Evolutionary conservation across 306 rosid species (phyloP).

Genomic region (Prunus salicina): DNA sequence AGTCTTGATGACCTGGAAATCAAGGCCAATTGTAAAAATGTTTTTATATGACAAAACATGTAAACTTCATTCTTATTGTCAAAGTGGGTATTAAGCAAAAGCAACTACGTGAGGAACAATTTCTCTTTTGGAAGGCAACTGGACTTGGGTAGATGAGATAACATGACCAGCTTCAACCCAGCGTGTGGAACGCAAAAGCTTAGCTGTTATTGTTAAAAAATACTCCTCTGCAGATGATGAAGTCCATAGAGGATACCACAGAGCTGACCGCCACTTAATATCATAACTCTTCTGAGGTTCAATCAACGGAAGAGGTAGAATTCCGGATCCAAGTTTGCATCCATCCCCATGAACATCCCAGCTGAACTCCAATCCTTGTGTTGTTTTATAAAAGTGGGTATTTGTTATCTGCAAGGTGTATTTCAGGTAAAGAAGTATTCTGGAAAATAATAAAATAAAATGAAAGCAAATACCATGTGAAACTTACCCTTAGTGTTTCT

Average conservation of each 20-base stretch:
- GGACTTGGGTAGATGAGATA: conserved; percentile 73
- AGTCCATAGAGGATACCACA: conserved; percentile 67
- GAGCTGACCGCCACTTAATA: conserved; percentile 65
- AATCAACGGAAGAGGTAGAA: conserved; percentile 52
- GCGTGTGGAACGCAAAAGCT: conserved; percentile 60
- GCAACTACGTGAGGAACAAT: conserved; percentile 51
- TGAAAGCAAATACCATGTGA: conserved; percentile 4
- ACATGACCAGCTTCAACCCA: conserved; percentile 90
- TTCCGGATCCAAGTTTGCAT: conserved; percentile 60
- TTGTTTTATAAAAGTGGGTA: conserved; percentile 68
- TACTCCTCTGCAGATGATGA: conserved; percentile 58
- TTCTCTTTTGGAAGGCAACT: conserved; percentile 63
- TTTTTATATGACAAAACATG: conserved; percentile 12
- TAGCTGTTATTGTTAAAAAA: conserved; percentile 53
- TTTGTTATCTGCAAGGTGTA: conserved; percentile 60
- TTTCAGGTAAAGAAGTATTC: conserved; percentile 12
- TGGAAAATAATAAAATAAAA: not conserved
- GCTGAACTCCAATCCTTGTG: conserved; percentile 70
- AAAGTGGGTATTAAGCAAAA: conserved; percentile 8
- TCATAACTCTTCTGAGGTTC: conserved; percentile 57
- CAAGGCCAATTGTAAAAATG: conserved; percentile 15
- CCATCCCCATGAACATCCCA: conserved; percentile 87
- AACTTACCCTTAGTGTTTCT: conserved; percentile 58
- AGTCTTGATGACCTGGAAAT: conserved; percentile 56
- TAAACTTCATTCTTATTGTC: conserved; percentile 9